Evolutionary conservation across 768 basidiomycete genomes (phyloP), one percentile per base, ranked within the genome.

Genomic region (Leccinum truebloodii): DNA sequence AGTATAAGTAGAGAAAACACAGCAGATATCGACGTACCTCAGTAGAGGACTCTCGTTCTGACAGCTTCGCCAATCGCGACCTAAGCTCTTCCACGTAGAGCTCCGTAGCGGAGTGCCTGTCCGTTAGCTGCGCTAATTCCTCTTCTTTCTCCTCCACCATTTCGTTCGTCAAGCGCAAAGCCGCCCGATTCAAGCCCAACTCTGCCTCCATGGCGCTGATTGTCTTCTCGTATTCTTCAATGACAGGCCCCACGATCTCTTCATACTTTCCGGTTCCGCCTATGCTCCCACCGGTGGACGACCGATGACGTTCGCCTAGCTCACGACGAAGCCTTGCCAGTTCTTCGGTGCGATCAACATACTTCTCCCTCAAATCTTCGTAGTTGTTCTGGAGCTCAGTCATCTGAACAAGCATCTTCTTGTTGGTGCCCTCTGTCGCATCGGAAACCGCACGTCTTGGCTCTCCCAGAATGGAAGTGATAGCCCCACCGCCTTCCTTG

Each of bases 151-250:
- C 95, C 63, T 92, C 89, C 50, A 93, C 88, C 75, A 97, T 81
- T 67, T 95, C 93, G 72, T 97, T 96, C 55, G 96, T 94, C 68
- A 94, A 89, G 54, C 90, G 78, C 71, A 97, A 77, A 20, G 95
- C 93, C 2, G 92, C 93, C 54, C 90, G 83, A 66, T 94, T 94
- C 58, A 95, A 79, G 65, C 84, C 91, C 56, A 97, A 80, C 75
- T 96, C 94, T 0, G 91, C 92, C 74, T 99, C 97, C 83, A 99
- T 90, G 3, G 94, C 89, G 46, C 87, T 84, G 65, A 98, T 96
- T 1, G 94, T 94, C 80, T 96, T 94, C 80, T 99, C 96, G 75
- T 99, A 99, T 77, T 98, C 95, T 76, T 97, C 92, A 55, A 99
- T 97, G 66, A 99, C 95, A 2, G 96, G 96, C 16, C 94, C 95